Base-by-base conservation (phyloP, 495 filamentous ascomycete genomes). In the Neurospora sp. region DNA sequence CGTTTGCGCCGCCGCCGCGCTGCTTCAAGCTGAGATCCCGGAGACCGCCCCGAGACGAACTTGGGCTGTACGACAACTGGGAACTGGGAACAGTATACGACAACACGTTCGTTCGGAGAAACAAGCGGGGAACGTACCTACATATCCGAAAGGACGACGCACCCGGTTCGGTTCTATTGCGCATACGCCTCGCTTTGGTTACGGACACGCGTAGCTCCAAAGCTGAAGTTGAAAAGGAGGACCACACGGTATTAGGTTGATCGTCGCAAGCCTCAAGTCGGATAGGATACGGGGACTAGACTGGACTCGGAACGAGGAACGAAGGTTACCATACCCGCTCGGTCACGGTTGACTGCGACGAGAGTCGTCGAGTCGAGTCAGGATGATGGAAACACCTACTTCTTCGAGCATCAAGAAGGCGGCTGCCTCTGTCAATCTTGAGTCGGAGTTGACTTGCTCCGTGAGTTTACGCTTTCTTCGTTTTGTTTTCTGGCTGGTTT, bases 381-480 rank as follows among this genome's bases (percentile, higher is more conserved):
- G 3, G 27, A 66, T 66, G 54, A 66, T 66, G 54, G 54, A 35
- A 66, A 66, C 54, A 66, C 54, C 54, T 66, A 66, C 54, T 18
- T 66, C 54, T 4, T 31, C 23, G 27, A 66, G 54, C 14, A 66
- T 66, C 27, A 66, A 35, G 54, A 66, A 66, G 27, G 54, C 54
- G 54, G 54, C 54, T 66, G 54, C 54, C 27, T 66, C 54, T 66
- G 78, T 90, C 59, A 92, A 92, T 78, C 84, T 97, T 70, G 94
- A 97, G 83, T 93, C 91, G 78, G 94, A 98, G 86, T 83, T 98
- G 82, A 93, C 90, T 1, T 98, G 94, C 82, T 96, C 94, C 76
- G 94, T 98, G 87, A 83, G 91, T 40, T 40, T 62, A 59, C 23
- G n/a, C n/a, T n/a, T n/a, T n/a, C n/a, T n/a, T n/a, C n/a, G n/a